Conservation (phyloP, 257 asterid species). For the Haberlea rhodopensis region DNA sequence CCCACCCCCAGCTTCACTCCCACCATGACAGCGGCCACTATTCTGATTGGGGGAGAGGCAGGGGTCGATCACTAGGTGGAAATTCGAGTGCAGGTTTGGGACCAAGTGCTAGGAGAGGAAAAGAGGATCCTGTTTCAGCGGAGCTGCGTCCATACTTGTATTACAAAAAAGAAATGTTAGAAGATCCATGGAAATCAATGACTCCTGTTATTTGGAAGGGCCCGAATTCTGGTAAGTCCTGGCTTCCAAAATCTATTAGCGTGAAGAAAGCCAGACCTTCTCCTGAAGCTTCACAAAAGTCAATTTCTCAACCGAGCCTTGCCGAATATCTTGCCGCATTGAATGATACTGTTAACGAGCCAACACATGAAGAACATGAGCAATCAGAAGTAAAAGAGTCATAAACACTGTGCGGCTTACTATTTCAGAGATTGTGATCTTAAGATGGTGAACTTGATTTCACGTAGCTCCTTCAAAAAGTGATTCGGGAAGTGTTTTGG, state of each 20-base stretch:
- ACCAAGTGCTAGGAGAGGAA: conserved; percentile 36
- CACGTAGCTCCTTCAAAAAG: not conserved
- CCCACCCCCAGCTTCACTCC: conserved; percentile 25
- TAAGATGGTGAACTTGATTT: not conserved
- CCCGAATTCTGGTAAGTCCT: conserved; percentile 29
- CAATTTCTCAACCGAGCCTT: conserved; percentile 52
- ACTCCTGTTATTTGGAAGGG: conserved; percentile 60
- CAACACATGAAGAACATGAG: conserved; percentile 20
- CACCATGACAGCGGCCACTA: conserved; percentile 27
- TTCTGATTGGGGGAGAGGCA: conserved; percentile 41
- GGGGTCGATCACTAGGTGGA: conserved; percentile 36
- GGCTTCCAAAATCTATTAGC: conserved; percentile 49
- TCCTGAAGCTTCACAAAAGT: conserved; percentile 31
- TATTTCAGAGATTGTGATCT: not conserved
- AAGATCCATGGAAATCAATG: conserved; percentile 74
- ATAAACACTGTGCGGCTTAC: not conserved
- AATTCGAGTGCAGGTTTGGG: conserved; percentile 30
- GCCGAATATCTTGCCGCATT: conserved; percentile 72
- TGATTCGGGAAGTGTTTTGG: not conserved
- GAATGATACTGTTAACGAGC: conserved; percentile 34
- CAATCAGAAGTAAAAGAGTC: not conserved
- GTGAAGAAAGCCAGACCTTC: conserved; percentile 58
- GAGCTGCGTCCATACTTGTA: conserved; percentile 44
- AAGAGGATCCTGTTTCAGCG: conserved; percentile 34
- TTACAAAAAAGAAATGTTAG: conserved; percentile 67